Evolutionary conservation across 208 protist genomes (phyloP).

Genomic region (Leishmania aethiopica): DNA sequence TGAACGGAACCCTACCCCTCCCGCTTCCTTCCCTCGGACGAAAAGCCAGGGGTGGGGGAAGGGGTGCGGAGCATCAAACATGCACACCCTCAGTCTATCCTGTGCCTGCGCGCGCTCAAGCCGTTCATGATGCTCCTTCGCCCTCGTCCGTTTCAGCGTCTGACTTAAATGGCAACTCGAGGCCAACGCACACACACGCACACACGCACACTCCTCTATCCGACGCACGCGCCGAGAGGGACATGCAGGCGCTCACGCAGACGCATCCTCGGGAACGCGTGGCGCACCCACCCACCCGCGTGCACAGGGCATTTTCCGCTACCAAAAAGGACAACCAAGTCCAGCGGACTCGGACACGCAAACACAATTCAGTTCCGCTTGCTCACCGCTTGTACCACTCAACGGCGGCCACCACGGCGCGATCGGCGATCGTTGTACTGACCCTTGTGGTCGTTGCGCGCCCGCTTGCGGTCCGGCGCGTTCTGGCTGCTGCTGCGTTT

Average conservation of each 20-base stretch:
- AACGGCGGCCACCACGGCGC: slow-evolving; percentile 7
- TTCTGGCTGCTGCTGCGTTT: slow-evolving; percentile 22
- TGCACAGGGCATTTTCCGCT: not conserved
- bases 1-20: not conserved
- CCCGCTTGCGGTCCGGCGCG: slow-evolving; percentile 21
- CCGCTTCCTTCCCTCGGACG: not conserved
- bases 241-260: not conserved
- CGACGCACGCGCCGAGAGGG: not conserved
- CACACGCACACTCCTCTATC: no score
- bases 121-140: not conserved
- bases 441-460: slow-evolving; percentile 13
- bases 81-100: not conserved
- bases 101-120: not conserved
- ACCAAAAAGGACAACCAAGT: not conserved
- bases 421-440: slow-evolving; percentile 3
- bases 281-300: not conserved
- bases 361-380: not conserved
- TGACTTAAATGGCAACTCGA: not conserved
- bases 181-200: no score
- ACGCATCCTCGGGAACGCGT: not conserved
- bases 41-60: not conserved
- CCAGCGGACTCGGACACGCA: not conserved
- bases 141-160: not conserved
- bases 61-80: not conserved
- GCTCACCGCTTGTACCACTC: not conserved